phyloP scores from a whole-genome alignment of 2,329 filamentous ascomycete genomes.

The Fusarium decemcellulare region DNA sequence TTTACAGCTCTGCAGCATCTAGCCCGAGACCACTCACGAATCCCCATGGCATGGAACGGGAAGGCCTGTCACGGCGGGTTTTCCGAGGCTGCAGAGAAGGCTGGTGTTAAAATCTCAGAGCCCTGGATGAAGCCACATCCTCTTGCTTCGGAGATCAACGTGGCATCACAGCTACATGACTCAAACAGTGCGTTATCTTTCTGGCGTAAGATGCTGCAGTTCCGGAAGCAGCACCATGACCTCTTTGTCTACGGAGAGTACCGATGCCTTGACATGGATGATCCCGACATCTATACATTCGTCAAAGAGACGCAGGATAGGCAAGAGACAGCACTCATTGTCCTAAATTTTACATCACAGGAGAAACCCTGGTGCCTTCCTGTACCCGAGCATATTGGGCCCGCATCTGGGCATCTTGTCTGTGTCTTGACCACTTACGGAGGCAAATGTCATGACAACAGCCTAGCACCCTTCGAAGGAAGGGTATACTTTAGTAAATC shows the following conservation, averaged over 20 bases:
- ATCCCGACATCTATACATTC: constrained; percentile 48
- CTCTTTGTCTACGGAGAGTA: constrained; percentile 55
- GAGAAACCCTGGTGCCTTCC: constrained; percentile 36
- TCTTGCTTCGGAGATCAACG: constrained; percentile 63
- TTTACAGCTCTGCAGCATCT: constrained; percentile 51
- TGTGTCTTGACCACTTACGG: constrained; percentile 47
- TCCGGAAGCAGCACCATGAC: constrained; percentile 50
- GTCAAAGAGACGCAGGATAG: constrained; percentile 48
- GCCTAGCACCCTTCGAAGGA: constrained; percentile 51
- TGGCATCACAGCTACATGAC: constrained; percentile 64
- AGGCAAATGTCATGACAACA: constrained; percentile 26
- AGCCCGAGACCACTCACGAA: constrained; percentile 74
- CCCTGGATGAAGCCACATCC: constrained; percentile 54
- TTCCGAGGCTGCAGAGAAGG: constrained; percentile 53
- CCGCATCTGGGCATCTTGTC: constrained; percentile 34
- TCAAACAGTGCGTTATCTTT: constrained; percentile 52
- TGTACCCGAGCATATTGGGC: constrained; percentile 11
- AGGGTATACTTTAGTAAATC: constrained; percentile 42
- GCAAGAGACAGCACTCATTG: constrained; percentile 43
- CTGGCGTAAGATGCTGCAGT: constrained; percentile 50
- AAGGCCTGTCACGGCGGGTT: constrained; percentile 50
- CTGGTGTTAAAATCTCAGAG: constrained; percentile 44
- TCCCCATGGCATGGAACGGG: constrained; percentile 74
- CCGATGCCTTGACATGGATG: constrained; percentile 38
- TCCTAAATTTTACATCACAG: constrained; percentile 51